phyloP scores from a whole-genome alignment of 768 basidiomycete species.

The Tylopilus sp. region DNA sequence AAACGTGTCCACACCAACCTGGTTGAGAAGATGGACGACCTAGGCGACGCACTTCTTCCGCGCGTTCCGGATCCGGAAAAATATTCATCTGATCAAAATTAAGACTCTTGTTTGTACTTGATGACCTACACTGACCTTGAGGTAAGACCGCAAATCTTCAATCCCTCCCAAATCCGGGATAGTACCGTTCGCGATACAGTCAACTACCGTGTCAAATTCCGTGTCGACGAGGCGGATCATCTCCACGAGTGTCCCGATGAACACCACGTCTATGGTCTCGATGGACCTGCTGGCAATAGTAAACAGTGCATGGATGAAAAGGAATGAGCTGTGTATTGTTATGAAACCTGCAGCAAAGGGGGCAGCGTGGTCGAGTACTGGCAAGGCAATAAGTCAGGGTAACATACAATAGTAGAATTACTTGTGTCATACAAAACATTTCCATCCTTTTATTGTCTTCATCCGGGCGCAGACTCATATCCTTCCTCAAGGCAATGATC shows the following conservation, averaged over 20 bases:
- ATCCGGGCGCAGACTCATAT: background rate
- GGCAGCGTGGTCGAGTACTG: conserved; percentile 1
- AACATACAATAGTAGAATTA: no score
- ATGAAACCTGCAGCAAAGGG: conserved; percentile 2
- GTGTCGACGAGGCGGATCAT: conserved; percentile 8
- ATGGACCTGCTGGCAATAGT: background rate
- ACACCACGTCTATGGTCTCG: background rate
- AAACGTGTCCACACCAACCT: conserved; percentile 11
- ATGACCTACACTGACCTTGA: background rate
- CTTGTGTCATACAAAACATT: conserved; percentile 5
- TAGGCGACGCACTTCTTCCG: conserved; percentile 6
- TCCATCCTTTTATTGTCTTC: conserved; percentile 6
- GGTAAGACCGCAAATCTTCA: background rate
- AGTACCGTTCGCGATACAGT: conserved; percentile 12
- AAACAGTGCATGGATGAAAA: conserved; percentile 8
- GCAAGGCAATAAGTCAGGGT: background rate
- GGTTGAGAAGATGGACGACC: conserved; percentile 10
- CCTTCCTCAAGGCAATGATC: background rate
- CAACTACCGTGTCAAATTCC: conserved; percentile 8
- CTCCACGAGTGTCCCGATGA: conserved; percentile 12
- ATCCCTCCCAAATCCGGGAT: background rate
- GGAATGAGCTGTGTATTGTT: conserved; percentile 6
- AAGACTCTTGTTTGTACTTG: background rate
- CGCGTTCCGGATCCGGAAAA: conserved; percentile 2
- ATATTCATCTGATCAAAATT: background rate